phyloP scores from a whole-genome alignment of 768 basidiomycete genomes.

The Austroboletus eburneus region DNA sequence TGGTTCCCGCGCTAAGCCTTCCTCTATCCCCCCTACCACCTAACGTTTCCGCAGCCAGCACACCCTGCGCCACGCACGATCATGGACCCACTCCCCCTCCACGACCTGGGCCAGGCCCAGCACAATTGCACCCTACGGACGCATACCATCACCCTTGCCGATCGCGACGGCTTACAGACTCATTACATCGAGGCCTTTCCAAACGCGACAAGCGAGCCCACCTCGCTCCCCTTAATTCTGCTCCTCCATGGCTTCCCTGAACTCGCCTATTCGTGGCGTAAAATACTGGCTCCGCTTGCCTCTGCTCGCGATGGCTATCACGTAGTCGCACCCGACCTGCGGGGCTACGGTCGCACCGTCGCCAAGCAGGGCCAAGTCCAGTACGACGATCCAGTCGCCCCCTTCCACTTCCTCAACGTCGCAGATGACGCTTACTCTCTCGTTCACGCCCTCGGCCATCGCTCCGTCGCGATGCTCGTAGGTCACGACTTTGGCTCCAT shows the following conservation, averaged over 20 bases:
- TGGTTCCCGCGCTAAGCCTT: background rate
- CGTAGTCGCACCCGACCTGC: constrained; percentile 60
- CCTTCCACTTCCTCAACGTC: constrained; percentile 49
- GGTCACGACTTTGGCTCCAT: constrained; percentile 60
- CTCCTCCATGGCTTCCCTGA: constrained; percentile 68
- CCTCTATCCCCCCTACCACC: background rate
- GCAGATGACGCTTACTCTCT: constrained; percentile 50
- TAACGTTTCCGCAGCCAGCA: background rate
- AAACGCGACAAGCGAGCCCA: constrained; percentile 9
- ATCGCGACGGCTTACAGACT: constrained; percentile 38
- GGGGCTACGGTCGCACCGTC: constrained; percentile 47
- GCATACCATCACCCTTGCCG: constrained; percentile 39
- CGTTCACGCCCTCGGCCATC: constrained; percentile 47
- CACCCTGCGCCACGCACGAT: background rate
- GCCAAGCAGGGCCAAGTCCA: constrained; percentile 28
- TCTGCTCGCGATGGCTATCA: constrained; percentile 43
- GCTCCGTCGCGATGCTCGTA: constrained; percentile 43
- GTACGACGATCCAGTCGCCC: constrained; percentile 48
- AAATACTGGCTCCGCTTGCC: constrained; percentile 48
- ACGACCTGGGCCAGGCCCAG: constrained; percentile 20
- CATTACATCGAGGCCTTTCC: constrained; percentile 50
- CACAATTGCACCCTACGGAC: constrained; percentile 32
- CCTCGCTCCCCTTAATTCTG: constrained; percentile 43
- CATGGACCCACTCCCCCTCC: constrained; percentile 15
- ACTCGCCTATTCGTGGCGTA: constrained; percentile 62